Conservation (phyloP, 805 yeast genomes). For the Metschnikowia noctiluminum region DNA sequence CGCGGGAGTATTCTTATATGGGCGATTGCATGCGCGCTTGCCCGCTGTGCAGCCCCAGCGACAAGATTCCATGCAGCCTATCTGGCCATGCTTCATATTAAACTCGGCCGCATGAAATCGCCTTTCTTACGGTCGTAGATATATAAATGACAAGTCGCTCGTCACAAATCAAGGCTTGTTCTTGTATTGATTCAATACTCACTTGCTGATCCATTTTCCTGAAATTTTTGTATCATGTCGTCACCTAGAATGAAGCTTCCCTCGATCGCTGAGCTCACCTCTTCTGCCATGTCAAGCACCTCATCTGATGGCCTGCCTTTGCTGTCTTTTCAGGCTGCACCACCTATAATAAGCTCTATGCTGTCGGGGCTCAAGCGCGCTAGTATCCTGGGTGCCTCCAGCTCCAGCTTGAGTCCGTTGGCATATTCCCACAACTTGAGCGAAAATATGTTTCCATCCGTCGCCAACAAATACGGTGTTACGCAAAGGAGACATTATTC, state of each 20-base stretch:
- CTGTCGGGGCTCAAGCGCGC: not conserved
- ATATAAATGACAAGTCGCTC: not conserved
- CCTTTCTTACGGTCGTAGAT: not conserved
- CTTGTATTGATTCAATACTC: no score
- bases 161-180: not conserved
- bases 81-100: not conserved
- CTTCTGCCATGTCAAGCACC: constrained; percentile 1
- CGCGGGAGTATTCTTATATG: not conserved
- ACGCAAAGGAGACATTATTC: constrained; percentile 1
- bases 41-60: constrained; percentile 3
- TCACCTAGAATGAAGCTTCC: constrained; percentile 17
- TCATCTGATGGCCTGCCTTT: not conserved
- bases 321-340: not conserved
- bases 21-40: not conserved
- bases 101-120: not conserved
- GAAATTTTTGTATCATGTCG: not conserved
- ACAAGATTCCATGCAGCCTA: constrained; percentile 7
- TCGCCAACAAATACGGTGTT: not conserved
- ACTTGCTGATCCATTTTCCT: no score
- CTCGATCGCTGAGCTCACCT: constrained; percentile 19
- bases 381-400: constrained; percentile 2
- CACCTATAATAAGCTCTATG: not conserved
- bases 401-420: constrained; percentile 2
- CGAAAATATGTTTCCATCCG: not conserved
- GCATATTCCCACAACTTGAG: not conserved